A percentile compares a stretch with the other conserved stretches of the same genome.
Conservation (phyloP, 768 basidiomycete genomes). For the Mycena crocata region DNA sequence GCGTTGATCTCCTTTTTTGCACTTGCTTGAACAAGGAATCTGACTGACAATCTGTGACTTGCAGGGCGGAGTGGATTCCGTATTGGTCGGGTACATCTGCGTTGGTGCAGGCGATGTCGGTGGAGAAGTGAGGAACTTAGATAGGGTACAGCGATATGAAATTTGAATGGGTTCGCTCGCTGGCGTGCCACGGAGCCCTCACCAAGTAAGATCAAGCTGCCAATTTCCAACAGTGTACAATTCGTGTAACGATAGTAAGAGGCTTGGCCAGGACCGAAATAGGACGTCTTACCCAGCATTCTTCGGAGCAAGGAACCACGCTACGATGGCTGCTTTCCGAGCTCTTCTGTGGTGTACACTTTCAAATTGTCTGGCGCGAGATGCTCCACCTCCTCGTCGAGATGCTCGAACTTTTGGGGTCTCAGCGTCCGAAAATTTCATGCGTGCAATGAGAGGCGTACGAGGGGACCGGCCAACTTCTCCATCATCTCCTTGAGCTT, state of each 20-base stretch:
- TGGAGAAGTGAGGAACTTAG: too few relatives aligned
- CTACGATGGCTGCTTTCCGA: conserved; percentile 41
- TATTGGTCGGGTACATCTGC: too few relatives aligned
- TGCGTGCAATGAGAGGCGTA: conserved; percentile 26
- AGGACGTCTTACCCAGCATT: conserved; percentile 44
- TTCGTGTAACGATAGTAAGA: too few relatives aligned
- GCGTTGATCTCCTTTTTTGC: too few relatives aligned
- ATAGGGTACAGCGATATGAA: too few relatives aligned
- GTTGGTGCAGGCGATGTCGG: too few relatives aligned
- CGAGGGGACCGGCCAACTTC: conserved; percentile 44
- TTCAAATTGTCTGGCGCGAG: conserved; percentile 46
- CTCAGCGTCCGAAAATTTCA: not conserved
- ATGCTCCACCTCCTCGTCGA: conserved; percentile 52
- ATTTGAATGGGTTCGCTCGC: too few relatives aligned
- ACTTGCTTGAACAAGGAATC: too few relatives aligned
- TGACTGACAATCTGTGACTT: too few relatives aligned
- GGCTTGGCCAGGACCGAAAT: too few relatives aligned
- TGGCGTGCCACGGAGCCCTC: not conserved
- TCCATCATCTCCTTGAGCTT: conserved; percentile 44
- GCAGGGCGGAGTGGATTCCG: too few relatives aligned
- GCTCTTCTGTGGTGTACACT: conserved; percentile 43
- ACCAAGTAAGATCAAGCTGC: not conserved
- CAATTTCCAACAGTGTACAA: too few relatives aligned
- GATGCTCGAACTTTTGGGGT: conserved; percentile 44
- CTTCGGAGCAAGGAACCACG: conserved; percentile 48